Base-by-base conservation (phyloP, 2,329 filamentous ascomycete species). In the Xylaria sp. region DNA sequence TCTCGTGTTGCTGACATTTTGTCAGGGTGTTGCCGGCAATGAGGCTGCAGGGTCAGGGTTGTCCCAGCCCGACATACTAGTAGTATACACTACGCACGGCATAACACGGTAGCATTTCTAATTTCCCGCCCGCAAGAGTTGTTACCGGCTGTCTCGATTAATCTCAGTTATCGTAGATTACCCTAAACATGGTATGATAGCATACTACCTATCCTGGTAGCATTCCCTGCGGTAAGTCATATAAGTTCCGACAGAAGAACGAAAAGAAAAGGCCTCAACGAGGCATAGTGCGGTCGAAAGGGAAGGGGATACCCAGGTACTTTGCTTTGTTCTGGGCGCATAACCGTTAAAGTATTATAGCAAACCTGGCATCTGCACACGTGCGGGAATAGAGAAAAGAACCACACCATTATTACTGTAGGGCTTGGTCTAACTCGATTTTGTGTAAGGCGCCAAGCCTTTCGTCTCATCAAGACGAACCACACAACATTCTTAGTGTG, bases 371-470 rank as follows among this genome's bases (percentile, higher is more conserved):
- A 59, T 60, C 60, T 63, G 56, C 60, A 63, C 60, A 63, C 60
- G 56, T 63, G 60, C 55, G 55, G 60, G 38, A 54, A 59, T 47
- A 52, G 25, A 33, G 33, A 55, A 52, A 41, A 53, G 51, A 41
- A 29, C 60, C 51, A 60, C 56, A 52, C 60, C 35, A 55, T 29
- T 58, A 61, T 60, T 54, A 61, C 58, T 58, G 62, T 61, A 61
- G 54, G 57, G 58, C 62, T 64, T 64, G 53, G 38, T 64, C 58
- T 64, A 64, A 60, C 62, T 61, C 29, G 31, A 60, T 60, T 60
- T 10, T 19, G 51, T n/a, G 23, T 51, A n/a, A n/a, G n/a, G n/a
- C 19, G 57, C 56, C 57, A 64, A 61, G 57, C 53, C 48, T 15
- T 38, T 17, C 21, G 44, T 62, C 44, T 48, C 53, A 46, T 60